Base-by-base conservation (phyloP, 768 basidiomycete genomes). In the Phylloporus sp. region DNA sequence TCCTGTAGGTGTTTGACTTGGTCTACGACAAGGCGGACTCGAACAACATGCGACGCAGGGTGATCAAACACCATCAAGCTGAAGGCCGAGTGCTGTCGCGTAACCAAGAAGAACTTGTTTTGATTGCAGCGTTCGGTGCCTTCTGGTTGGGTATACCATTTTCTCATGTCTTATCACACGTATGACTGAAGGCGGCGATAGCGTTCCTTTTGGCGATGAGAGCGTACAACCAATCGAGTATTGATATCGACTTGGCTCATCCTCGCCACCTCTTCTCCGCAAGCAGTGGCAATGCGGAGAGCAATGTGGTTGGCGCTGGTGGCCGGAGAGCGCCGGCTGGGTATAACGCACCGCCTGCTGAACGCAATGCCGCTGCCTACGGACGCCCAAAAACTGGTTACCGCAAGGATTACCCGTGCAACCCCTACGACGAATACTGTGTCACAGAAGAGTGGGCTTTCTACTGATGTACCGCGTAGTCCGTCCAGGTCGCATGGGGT, bases 111-210 rank as follows among this genome's bases (percentile, higher is more conserved):
- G 86, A 90, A 58, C 74, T 80, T 65, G 69, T 84, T 17, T 59
- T 90, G 64, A 83, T 90, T 50, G 80, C 71, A 6, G 81, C 82
- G 3, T 74, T 89, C 46, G 86, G 81, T 10, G 67, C 89, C 48
- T 78, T 86, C 60, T 90, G 85, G 84, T 70, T 89, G 40, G 85
- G 88, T 88, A 62, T 62, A 79, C 69, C 27, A 20, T 20, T 48
- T 34, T 13, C 23, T 43, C 26, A 4, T 29, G 20, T 31, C 9
- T 2, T 32, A 39, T 28, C 38, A 10, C 27, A 24, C 14, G 41
- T 46, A 43, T 57, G 45, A 52, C 42, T 38, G 31, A 26, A 15
- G 26, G 32, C 33, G 21, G 17, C 15, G 20, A 42, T 41, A 77
- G 75, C 75, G 20, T 47, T 74, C 34, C 57, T 77, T 44, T 60